Conservation (phyloP, 2,329 filamentous ascomycete genomes). For the Xylaria digitata region DNA sequence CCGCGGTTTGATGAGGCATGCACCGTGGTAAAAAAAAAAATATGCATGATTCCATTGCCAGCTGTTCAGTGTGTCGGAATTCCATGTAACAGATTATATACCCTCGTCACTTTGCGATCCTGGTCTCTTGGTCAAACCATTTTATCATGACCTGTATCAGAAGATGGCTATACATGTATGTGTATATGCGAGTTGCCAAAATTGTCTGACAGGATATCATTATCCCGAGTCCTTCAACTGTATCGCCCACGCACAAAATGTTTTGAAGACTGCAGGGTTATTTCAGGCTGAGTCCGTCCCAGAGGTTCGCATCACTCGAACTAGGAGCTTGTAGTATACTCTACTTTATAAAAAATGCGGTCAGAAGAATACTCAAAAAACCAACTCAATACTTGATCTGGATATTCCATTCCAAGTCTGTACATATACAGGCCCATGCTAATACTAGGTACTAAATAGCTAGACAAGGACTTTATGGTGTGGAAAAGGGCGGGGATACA, state of each 20-base stretch:
- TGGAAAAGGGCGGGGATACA: too few relatives aligned
- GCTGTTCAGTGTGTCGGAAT: slow-evolving; percentile 35
- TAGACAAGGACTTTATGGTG: too few relatives aligned
- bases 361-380: not conserved
- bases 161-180: slow-evolving; percentile 8
- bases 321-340: slow-evolving; percentile 5
- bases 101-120: slow-evolving; percentile 14
- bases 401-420: too few relatives aligned
- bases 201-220: slow-evolving; percentile 7
- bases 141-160: slow-evolving; percentile 1
- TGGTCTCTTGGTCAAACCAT: slow-evolving; percentile 8
- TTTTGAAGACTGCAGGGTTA: slow-evolving; percentile 20
- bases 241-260: slow-evolving; percentile 13
- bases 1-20: slow-evolving; percentile 31
- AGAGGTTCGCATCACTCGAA: slow-evolving; percentile 6
- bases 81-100: slow-evolving; percentile 30
- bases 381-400: too few relatives aligned
- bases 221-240: slow-evolving; percentile 9
- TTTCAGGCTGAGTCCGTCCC: slow-evolving; percentile 16
- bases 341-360: slow-evolving; percentile 3
- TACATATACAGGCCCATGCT: too few relatives aligned
- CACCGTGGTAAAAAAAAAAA: slow-evolving; percentile 36
- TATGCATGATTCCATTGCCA: slow-evolving; percentile 42
- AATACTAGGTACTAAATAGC: too few relatives aligned
- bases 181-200: slow-evolving; percentile 7